Base-by-base conservation (phyloP, 306 rosid species). In the Quillaja saponaria region DNA sequence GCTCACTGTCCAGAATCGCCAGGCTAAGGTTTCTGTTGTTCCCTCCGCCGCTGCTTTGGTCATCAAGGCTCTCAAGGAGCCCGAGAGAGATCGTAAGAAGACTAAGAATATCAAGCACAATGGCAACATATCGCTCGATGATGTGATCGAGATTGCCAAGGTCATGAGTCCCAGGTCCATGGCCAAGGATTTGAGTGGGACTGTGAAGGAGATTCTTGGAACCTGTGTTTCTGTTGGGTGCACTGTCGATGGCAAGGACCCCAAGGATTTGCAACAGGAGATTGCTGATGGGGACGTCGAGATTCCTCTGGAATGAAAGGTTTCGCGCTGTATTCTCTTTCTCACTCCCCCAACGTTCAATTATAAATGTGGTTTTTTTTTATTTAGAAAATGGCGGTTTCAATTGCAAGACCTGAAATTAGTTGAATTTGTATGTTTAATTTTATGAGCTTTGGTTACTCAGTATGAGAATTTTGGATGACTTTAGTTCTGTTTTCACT, bases 71-170 rank as follows among this genome's bases (percentile, higher is more conserved):
- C 61, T 64, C 28, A 64, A 64, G 61, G 70, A 64, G 12, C 70
- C 70, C 41, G 70, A 64, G 42, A 33, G 70, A 13, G 70, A 64
- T 12, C 70, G 70, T 39, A 64, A 64, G 70, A 64, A 64, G 70
- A 64, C 70, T 7, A 64, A 64, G 51, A 64, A 64, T 21, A 64
- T 64, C 61, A 64, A 64, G 40, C 70, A 64, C 7, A 64, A 40
- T 3, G 70, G 70, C 6, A 64, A 64, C 50, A 64, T 64, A 16
- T 64, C 70, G 5, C 70, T 64, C 8, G 70, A 64, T 59, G 61
- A 51, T 35, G 70, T 64, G 40, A 42, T 64, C 16, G 70, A 64
- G 61, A 39, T 64, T 13, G 70, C 70, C 40, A 64, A 31, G 42
- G 42, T 64, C 17, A 64, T 64, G 61, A 14, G 51, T 0, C 70